Conservation (phyloP, 495 filamentous ascomycete species). For the Beverwykella pulmonaria region DNA sequence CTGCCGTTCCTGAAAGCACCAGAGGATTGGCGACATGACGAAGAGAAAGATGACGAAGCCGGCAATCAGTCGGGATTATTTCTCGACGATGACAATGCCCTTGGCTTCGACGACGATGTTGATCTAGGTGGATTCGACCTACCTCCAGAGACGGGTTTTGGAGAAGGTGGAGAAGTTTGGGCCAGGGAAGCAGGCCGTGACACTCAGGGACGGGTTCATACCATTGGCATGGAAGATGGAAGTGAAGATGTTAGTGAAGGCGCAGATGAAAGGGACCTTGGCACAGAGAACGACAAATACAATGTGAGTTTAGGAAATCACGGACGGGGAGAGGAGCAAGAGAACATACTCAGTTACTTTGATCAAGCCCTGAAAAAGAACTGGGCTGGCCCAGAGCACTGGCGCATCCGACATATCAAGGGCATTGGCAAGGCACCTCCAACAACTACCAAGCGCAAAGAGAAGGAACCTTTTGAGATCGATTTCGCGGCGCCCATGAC, state of each 20-base stretch:
- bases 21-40: slow-evolving; percentile 77
- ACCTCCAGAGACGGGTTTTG: slow-evolving; percentile 66
- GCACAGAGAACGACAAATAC: slow-evolving; percentile 64
- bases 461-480: slow-evolving; percentile 95
- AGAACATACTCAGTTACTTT: slow-evolving; percentile 96
- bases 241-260: slow-evolving; percentile 45
- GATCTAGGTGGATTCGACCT: slow-evolving; percentile 75
- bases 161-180: slow-evolving; percentile 76
- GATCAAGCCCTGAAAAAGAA: slow-evolving; percentile 94
- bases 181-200: slow-evolving; percentile 67
- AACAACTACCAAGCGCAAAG: slow-evolving; percentile 66
- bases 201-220: slow-evolving; percentile 61
- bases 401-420: slow-evolving; percentile 93
- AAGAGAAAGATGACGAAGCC: slow-evolving; percentile 51
- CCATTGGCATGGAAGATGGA: slow-evolving; percentile 53
- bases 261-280: slow-evolving; percentile 58
- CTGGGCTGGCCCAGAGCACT: slow-evolving; percentile 99
- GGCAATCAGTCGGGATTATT: slow-evolving; percentile 78
- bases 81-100: slow-evolving; percentile 77
- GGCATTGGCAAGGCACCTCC: slow-evolving; percentile 67
- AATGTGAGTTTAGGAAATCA: slow-evolving; percentile 70
- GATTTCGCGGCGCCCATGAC: slow-evolving; percentile 79
- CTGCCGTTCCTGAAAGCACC: slow-evolving; percentile 89
- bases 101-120: slow-evolving; percentile 80
- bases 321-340: slow-evolving; percentile 64